Conservation (phyloP, 352 stramenopile species). For the Discostella stelligera region DNA sequence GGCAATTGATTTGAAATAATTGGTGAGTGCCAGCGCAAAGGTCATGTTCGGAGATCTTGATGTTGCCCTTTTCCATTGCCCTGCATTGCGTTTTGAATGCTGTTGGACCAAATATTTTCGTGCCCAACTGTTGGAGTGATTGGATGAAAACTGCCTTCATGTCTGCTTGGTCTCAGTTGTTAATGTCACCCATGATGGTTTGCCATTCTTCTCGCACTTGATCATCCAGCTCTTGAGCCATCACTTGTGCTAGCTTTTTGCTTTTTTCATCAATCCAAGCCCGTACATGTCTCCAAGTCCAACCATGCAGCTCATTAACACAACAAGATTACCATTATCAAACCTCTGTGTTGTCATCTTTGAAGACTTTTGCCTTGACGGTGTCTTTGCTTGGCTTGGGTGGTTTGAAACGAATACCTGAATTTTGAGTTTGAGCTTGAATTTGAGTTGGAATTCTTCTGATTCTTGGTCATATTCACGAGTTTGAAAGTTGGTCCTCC, state of each 20-base stretch:
- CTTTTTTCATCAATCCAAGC: neutral
- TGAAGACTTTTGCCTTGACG: neutral
- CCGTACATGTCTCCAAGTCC: neutral
- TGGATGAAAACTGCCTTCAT: neutral
- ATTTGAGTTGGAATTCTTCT: too few species aligned
- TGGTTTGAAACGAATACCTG: too few species aligned
- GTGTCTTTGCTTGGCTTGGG: neutral
- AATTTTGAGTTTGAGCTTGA: too few species aligned
- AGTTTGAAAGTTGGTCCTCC: neutral
- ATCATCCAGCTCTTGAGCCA: neutral
- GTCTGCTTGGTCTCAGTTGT: neutral
- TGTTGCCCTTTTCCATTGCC: neutral
- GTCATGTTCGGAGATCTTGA: neutral
- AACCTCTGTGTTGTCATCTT: neutral
- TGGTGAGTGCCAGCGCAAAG: neutral
- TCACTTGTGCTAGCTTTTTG: neutral
- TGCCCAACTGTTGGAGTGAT: neutral
- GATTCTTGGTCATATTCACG: neutral
- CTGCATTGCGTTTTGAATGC: conserved; percentile 5
- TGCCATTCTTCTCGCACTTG: conserved; percentile 7
- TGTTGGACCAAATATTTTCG: neutral
- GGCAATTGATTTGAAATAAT: conserved; percentile 1
- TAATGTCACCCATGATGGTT: neutral
- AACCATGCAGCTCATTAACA: neutral
- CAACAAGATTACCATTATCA: neutral